Conservation (phyloP, 352 stramenopile genomes). For the Globisporangium acanthophoron region DNA sequence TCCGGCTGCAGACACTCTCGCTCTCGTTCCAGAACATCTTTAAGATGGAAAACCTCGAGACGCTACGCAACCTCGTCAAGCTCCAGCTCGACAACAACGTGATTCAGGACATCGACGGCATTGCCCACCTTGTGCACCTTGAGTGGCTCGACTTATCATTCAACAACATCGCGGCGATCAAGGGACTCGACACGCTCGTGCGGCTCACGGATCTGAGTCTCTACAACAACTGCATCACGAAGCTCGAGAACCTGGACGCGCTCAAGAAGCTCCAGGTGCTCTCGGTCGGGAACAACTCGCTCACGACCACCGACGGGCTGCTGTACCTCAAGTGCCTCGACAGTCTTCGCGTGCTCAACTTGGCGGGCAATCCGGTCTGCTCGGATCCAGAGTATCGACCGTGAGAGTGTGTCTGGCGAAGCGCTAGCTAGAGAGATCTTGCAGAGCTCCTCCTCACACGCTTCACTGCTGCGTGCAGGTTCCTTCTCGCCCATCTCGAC, state of each 20-base stretch:
- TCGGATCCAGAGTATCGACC: slow-evolving; percentile 88
- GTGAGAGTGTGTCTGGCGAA: slow-evolving; percentile 19
- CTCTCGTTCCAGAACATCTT: slow-evolving; percentile 93
- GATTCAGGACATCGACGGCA: slow-evolving; percentile 88
- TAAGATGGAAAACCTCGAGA: slow-evolving; percentile 93
- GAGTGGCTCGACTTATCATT: slow-evolving; percentile 94
- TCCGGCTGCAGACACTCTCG: slow-evolving; percentile 67
- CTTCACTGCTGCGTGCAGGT: slow-evolving; percentile 25
- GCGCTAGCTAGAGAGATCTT: not conserved
- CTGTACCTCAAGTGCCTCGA: slow-evolving; percentile 83
- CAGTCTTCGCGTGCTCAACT: slow-evolving; percentile 87
- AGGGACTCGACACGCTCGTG: slow-evolving; percentile 88
- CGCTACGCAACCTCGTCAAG: slow-evolving; percentile 83
- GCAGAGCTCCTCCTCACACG: not conserved
- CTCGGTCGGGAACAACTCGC: slow-evolving; percentile 90
- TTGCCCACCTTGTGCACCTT: slow-evolving; percentile 80
- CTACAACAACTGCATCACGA: slow-evolving; percentile 93
- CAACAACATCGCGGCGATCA: slow-evolving; percentile 92
- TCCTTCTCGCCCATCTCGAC: slow-evolving; percentile 89
- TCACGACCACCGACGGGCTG: slow-evolving; percentile 67
- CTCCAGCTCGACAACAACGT: slow-evolving; percentile 95
- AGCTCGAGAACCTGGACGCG: slow-evolving; percentile 88
- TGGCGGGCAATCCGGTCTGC: slow-evolving; percentile 91
- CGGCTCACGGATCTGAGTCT: slow-evolving; percentile 90
- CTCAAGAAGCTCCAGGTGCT: slow-evolving; percentile 89